These are phyloP conservation scores for Xylariaceae sp. DNA, from an alignment of 2,329 filamentous ascomycete species.

Conservation along the genomic window DNA sequence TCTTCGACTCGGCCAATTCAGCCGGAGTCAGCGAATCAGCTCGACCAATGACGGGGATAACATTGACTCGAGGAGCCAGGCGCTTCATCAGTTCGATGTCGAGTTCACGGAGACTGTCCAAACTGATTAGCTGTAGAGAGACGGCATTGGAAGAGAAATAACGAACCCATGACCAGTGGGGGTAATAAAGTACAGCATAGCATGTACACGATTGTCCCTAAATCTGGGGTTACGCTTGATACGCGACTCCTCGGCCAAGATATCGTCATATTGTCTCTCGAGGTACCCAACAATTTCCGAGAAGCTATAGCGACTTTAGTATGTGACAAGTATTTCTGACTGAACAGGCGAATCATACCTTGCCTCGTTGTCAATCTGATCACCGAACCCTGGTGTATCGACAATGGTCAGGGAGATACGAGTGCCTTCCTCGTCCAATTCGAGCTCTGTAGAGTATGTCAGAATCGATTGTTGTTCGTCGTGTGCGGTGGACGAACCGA, in stretches of 20 bases:
- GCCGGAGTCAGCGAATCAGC: constrained; percentile 95
- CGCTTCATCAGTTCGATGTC: constrained; percentile 99
- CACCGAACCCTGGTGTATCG: constrained; percentile 96
- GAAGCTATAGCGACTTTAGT: constrained; percentile 63
- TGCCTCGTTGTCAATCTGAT: constrained; percentile 98
- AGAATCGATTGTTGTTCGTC: constrained; percentile 20
- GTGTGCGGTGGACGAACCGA: constrained; percentile 65
- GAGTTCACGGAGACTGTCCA: constrained; percentile 84
- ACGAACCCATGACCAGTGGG: constrained; percentile 90
- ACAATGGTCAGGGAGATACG: constrained; percentile 98
- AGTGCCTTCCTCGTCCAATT: constrained; percentile 97
- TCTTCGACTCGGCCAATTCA: constrained; percentile 98
- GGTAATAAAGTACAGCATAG: constrained; percentile 98
- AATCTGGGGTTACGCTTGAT: constrained; percentile 99
- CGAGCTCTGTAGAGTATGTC: constrained; percentile 66
- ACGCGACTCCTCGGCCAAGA: constrained; percentile 97
- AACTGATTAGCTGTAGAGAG: constrained; percentile 21
- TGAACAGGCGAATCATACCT: constrained; percentile 59
- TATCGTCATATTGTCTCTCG: constrained; percentile 99
- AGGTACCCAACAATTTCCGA: constrained; percentile 97
- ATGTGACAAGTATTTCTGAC: not conserved
- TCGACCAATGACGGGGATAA: constrained; percentile 98
- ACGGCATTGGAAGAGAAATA: not conserved
- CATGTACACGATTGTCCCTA: constrained; percentile 98
- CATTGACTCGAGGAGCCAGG: constrained; percentile 95